Conservation (phyloP, 768 basidiomycete species). For the Lactarius tabidus region DNA sequence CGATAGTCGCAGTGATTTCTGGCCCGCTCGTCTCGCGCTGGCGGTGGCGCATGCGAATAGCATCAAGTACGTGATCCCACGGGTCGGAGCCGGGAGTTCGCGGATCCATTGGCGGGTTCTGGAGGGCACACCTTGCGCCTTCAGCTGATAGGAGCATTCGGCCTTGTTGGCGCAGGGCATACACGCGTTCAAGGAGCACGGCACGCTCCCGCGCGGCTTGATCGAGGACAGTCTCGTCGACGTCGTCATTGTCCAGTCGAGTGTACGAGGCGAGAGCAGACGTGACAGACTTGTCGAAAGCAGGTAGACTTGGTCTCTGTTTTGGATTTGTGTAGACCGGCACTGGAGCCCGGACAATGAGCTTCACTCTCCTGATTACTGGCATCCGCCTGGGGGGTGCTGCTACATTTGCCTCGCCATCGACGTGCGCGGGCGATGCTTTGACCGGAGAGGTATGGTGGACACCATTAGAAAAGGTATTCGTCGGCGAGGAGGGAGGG, state of each 20-base stretch:
- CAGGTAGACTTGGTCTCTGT: slow-evolving; percentile 57
- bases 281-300: slow-evolving; percentile 50
- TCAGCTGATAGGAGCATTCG: slow-evolving; percentile 41
- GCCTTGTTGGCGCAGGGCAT: slow-evolving; percentile 44
- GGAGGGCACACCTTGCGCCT: slow-evolving; percentile 28
- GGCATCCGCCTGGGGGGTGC: slow-evolving; percentile 27
- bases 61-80: slow-evolving; percentile 59
- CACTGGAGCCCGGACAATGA: slow-evolving; percentile 63
- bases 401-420: background rate
- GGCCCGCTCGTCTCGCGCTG: slow-evolving; percentile 35
- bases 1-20: slow-evolving; percentile 51
- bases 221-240: slow-evolving; percentile 39
- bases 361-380: slow-evolving; percentile 59
- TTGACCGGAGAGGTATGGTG: background rate
- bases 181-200: slow-evolving; percentile 41
- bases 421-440: background rate
- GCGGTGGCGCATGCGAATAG: slow-evolving; percentile 34
- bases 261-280: slow-evolving; percentile 61
- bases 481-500: background rate
- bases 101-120: slow-evolving; percentile 17
- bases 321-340: slow-evolving; percentile 58
- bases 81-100: slow-evolving; percentile 38
- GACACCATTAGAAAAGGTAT: slow-evolving; percentile 12
- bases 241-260: slow-evolving; percentile 47
- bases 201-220: slow-evolving; percentile 43